These are phyloP conservation scores for Leccinum griseonigrum DNA, from an alignment of 1,284 basidiomycete species.

Conservation along the genomic window DNA sequence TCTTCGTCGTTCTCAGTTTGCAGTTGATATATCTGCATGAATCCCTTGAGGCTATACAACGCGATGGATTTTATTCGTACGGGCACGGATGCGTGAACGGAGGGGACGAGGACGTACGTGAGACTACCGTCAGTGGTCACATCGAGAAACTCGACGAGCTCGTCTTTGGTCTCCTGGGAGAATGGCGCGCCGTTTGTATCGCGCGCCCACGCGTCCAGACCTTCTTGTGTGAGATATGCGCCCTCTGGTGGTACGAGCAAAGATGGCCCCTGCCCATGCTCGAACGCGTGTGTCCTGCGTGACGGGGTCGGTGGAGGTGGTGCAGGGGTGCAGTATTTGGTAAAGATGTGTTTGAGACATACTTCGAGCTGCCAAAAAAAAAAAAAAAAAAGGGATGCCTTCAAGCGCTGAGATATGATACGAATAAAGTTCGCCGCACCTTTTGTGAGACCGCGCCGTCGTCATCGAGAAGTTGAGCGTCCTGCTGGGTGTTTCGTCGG, in stretches of 20 bases:
- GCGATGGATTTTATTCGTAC: slow-evolving; percentile 3
- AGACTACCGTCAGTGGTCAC: slow-evolving; percentile 67
- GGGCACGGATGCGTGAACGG: neutral
- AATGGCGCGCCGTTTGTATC: slow-evolving; percentile 78
- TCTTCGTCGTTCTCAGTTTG: slow-evolving; percentile 80
- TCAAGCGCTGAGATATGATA: neutral
- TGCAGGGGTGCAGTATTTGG: slow-evolving; percentile 66
- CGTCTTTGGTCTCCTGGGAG: slow-evolving; percentile 71
- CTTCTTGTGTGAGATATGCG: slow-evolving; percentile 56
- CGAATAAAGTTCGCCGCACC: slow-evolving; percentile 36
- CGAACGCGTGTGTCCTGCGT: slow-evolving; percentile 2
- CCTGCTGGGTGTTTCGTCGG: slow-evolving; percentile 43
- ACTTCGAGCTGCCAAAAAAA: slow-evolving; percentile 47
- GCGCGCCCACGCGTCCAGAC: slow-evolving; percentile 67
- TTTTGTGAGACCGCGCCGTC: slow-evolving; percentile 65
- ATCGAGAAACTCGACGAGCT: slow-evolving; percentile 72
- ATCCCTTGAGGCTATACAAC: slow-evolving; percentile 62
- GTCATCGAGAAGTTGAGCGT: slow-evolving; percentile 54
- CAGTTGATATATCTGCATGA: slow-evolving; percentile 75
- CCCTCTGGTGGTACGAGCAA: slow-evolving; percentile 51
- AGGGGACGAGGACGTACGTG: slow-evolving; percentile 50
- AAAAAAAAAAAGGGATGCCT: neutral
- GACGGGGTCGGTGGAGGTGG: slow-evolving; percentile 29
- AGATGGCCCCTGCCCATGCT: slow-evolving; percentile 8
- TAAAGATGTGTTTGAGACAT: slow-evolving; percentile 69